A percentile compares a stretch with the other conserved stretches of the same genome.
Conservation (phyloP, 2,329 filamentous ascomycete genomes). For the Fusarium pseudograminearum region DNA sequence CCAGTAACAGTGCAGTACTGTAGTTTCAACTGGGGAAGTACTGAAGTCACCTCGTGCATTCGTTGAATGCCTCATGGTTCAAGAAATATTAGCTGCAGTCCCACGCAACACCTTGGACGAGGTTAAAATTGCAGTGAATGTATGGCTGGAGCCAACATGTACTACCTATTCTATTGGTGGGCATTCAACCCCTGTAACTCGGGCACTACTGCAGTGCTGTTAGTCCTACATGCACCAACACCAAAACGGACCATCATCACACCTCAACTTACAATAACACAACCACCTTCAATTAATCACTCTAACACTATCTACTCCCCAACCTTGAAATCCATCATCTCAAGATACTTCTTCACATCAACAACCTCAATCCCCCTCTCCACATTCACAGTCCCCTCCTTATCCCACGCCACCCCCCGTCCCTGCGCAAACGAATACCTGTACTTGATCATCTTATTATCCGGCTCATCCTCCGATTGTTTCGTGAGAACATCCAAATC, state of each 20-base stretch:
- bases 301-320: constrained; percentile 6
- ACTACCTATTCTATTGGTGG: too few species aligned
- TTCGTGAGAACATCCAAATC: constrained; percentile 60
- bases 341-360: constrained; percentile 57
- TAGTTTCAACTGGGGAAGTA: too few species aligned
- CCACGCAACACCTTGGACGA: too few species aligned
- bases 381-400: constrained; percentile 64
- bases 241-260: neutral
- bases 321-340: constrained; percentile 36
- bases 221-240: neutral
- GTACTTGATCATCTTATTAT: constrained; percentile 69
- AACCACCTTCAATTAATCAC: neutral
- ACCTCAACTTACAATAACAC: neutral
- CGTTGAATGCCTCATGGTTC: too few species aligned
- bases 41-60: too few species aligned
- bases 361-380: constrained; percentile 60
- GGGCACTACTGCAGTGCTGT: neutral
- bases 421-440: constrained; percentile 70
- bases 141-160: too few species aligned
- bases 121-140: too few species aligned
- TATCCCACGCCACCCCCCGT: constrained; percentile 69
- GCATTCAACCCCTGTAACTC: too few species aligned
- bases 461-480: constrained; percentile 61
- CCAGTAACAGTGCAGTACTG: too few species aligned
- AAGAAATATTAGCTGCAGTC: too few species aligned